Evolutionary conservation across 73 alveolate genomes (phyloP), one percentile per base, ranked within the genome.

Genomic region (Paramecium octaurelia): DNA sequence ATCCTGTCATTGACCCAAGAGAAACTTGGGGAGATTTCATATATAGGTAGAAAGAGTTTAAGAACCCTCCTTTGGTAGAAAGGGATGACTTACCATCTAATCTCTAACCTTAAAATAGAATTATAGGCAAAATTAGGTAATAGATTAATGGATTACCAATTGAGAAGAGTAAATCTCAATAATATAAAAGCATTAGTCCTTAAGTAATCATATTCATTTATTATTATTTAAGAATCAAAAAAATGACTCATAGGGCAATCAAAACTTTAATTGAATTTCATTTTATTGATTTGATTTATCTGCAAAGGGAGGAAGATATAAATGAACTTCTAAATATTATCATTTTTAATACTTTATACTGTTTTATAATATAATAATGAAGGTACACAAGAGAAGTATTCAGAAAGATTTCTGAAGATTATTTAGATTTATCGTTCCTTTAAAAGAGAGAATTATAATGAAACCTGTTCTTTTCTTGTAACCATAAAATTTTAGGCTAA

Each of bases 1-100:
- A 88, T 88, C 94, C 94, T 69, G 94, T 88, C 4, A 71, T 88
- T n/a, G 94, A 88, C 12, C 94, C 94, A 2, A 76, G 94, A 29
- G 94, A 88, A 71, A 71, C 50, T 2, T 88, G 94, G 94, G 43
- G 36, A 16, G 4, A 68, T 18, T 40, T 71, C 20, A 42, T 71
- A 6, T 21, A 40, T 23, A 71, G 92, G 44, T 23, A 70, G n/a
- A 89, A 71, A 12, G 94, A 89, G 24, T 89, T 71, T 71, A 46
- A 89, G 77, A 73, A 89, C 18, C 94, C 94, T 14, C 92, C 92
- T 8, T 36, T 89, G 14, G 91, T 89, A 23, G 94, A 89, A 50
- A 89, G 94, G 57, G 34, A 58, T 27, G 94, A 89, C 71, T 54
- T 89, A 8, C 92, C 92, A 24, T 8, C 10, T 20, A 16, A 70